Evolutionary conservation across 2,329 filamentous ascomycete species (phyloP).

Genomic region (Alternaria sp.): DNA sequence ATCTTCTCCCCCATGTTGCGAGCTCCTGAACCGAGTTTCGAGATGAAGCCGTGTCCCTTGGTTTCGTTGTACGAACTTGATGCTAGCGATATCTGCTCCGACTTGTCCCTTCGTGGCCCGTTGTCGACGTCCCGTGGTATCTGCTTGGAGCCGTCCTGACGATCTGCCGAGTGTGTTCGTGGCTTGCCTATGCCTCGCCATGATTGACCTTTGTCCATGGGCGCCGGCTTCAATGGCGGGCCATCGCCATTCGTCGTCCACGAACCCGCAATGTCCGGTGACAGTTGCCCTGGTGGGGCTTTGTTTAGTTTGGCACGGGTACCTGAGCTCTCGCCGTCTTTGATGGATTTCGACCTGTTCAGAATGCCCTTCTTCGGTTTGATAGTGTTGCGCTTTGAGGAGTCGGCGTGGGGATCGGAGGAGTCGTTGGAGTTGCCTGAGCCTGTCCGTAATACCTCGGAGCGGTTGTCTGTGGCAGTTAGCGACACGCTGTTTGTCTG

Average conservation of each 20-base stretch:
- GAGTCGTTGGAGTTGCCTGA: conserved; percentile 40
- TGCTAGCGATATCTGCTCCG: conserved; percentile 44
- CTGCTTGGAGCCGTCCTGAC: conserved; percentile 51
- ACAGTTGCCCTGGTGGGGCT: conserved; percentile 37
- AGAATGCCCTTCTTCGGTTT: conserved; percentile 49
- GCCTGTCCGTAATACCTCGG: conserved; percentile 36
- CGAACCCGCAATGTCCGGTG: conserved; percentile 35
- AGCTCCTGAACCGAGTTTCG: conserved; percentile 73
- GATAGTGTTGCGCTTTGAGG: conserved; percentile 27
- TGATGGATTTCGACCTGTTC: conserved; percentile 52
- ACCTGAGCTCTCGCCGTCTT: conserved; percentile 47
- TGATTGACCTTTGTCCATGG: conserved; percentile 69
- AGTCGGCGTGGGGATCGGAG: conserved; percentile 25
- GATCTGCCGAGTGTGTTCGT: conserved; percentile 77
- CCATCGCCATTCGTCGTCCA: conserved; percentile 46
- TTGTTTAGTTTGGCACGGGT: conserved; percentile 42
- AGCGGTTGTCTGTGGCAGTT: conserved; percentile 36
- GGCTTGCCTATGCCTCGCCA: conserved; percentile 63
- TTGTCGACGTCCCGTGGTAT: conserved; percentile 41
- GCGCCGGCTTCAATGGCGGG: conserved; percentile 65
- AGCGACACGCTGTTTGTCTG: background rate
- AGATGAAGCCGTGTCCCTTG: conserved; percentile 69
- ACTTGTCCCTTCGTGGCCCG: conserved; percentile 33
- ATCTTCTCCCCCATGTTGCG: conserved; percentile 74
- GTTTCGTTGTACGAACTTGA: conserved; percentile 65